phyloP scores from a whole-genome alignment of 2,329 filamentous ascomycete species.

The Talaromyces funiculosus region DNA sequence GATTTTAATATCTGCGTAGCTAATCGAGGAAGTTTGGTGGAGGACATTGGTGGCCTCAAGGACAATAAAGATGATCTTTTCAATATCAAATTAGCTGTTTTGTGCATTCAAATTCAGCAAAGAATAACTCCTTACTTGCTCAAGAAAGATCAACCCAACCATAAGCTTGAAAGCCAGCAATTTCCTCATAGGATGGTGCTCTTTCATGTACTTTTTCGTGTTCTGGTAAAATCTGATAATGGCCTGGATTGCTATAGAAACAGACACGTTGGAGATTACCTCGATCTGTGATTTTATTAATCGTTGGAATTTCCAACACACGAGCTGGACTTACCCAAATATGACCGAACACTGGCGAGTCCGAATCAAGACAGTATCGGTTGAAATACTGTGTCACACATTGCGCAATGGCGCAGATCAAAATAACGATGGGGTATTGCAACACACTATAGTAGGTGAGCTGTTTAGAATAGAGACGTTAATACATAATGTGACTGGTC shows the following conservation, averaged over 20 bases:
- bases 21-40: neutral
- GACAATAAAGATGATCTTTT: neutral
- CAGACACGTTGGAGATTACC: constrained; percentile 1
- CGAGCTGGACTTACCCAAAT: neutral
- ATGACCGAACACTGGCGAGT: neutral
- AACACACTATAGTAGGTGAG: constrained; percentile 1
- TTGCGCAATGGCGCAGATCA: neutral
- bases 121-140: neutral
- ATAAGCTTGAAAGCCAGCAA: constrained; percentile 3
- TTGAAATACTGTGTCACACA: neutral
- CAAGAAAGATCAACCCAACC: constrained; percentile 3
- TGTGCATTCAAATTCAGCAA: neutral
- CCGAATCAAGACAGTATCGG: neutral
- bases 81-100: too few relatives aligned
- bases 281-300: neutral
- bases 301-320: too few relatives aligned
- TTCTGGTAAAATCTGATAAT: constrained; percentile 5
- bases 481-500: neutral
- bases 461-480: neutral
- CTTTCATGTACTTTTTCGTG: constrained; percentile 3
- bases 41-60: constrained; percentile 1
- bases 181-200: constrained; percentile 1
- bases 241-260: neutral
- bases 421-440: neutral
- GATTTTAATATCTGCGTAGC: constrained; percentile 6